phyloP scores from a whole-genome alignment of 305 asterid species.

The Nicotiana rustica region DNA sequence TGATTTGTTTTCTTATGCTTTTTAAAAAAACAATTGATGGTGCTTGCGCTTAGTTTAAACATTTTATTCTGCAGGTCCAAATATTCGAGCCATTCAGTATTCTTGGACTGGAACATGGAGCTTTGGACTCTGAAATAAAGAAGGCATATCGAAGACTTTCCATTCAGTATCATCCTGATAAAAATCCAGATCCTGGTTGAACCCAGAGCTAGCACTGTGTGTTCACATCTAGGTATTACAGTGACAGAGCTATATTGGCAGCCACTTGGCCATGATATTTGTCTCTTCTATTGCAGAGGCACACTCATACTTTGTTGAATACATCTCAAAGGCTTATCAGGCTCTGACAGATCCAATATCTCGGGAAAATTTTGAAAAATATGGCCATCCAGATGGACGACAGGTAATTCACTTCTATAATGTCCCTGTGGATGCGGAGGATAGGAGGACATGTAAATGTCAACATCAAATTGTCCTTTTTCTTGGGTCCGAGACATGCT shows the following conservation, averaged over 20 bases:
- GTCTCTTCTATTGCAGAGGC: constrained; percentile 78
- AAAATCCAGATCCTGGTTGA: constrained; percentile 99
- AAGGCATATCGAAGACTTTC: constrained; percentile 98
- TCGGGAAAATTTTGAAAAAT: constrained; percentile 94
- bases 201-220: background rate
- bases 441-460: constrained; percentile 22
- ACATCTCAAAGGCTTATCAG: constrained; percentile 97
- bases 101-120: constrained; percentile 93
- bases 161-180: constrained; percentile 96
- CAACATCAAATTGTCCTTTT: background rate
- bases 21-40: background rate
- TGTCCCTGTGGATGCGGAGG: background rate
- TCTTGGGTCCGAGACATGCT: background rate
- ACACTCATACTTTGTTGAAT: constrained; percentile 82
- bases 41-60: background rate
- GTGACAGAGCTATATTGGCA: constrained; percentile 1
- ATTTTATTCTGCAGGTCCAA: constrained; percentile 53
- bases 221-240: constrained; percentile 1
- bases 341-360: constrained; percentile 98
- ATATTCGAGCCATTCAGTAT: constrained; percentile 93
- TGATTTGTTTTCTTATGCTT: background rate
- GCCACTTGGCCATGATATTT: constrained; percentile 36
- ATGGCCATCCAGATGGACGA: constrained; percentile 99
- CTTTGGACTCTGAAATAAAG: constrained; percentile 92
- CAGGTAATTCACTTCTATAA: constrained; percentile 65